Percentiles rank a stretch among this genome's conserved stretches.
Evolutionary conservation across 768 basidiomycete genomes (phyloP).

Genomic region (Rhodocollybia butyracea): DNA sequence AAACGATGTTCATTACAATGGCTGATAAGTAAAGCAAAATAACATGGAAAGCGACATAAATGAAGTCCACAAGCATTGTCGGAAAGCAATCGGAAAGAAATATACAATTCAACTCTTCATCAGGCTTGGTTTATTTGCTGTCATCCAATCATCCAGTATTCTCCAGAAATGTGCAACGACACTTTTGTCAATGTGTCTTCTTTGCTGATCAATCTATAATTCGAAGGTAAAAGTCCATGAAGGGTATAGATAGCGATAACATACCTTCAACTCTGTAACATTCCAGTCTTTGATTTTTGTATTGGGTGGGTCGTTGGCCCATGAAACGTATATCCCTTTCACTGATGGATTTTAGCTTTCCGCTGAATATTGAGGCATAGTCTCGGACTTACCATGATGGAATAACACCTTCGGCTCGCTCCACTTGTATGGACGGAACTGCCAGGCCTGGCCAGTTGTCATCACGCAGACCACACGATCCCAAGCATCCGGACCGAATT

Average conservation of each 20-base stretch:
- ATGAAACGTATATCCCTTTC: slow-evolving; percentile 93
- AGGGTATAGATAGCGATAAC: slow-evolving; percentile 9
- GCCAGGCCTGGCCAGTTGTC: slow-evolving; percentile 99
- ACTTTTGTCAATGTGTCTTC: slow-evolving; percentile 91
- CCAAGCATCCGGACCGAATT: slow-evolving; percentile 93
- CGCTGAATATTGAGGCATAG: not conserved
- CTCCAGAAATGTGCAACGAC: slow-evolving; percentile 97
- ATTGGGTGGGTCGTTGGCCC: slow-evolving; percentile 90
- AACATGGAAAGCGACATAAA: not conserved
- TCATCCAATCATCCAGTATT: slow-evolving; percentile 82
- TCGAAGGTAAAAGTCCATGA: not conserved
- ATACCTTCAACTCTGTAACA: slow-evolving; percentile 88
- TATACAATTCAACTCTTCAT: slow-evolving; percentile 38
- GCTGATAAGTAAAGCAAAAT: not conserved
- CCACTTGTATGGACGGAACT: slow-evolving; percentile 97
- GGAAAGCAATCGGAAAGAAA: too few species aligned
- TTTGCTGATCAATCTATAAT: slow-evolving; percentile 86
- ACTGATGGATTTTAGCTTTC: slow-evolving; percentile 44
- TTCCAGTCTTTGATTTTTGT: slow-evolving; percentile 94
- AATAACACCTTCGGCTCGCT: slow-evolving; percentile 88
- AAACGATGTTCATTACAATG: not conserved
- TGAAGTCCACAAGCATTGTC: too few species aligned
- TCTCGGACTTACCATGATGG: slow-evolving; percentile 68
- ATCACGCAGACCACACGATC: slow-evolving; percentile 96
- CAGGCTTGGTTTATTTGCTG: slow-evolving; percentile 75